Evolutionary conservation across 2,329 filamentous ascomycete species (phyloP).

Genomic region (Calycina marina): DNA sequence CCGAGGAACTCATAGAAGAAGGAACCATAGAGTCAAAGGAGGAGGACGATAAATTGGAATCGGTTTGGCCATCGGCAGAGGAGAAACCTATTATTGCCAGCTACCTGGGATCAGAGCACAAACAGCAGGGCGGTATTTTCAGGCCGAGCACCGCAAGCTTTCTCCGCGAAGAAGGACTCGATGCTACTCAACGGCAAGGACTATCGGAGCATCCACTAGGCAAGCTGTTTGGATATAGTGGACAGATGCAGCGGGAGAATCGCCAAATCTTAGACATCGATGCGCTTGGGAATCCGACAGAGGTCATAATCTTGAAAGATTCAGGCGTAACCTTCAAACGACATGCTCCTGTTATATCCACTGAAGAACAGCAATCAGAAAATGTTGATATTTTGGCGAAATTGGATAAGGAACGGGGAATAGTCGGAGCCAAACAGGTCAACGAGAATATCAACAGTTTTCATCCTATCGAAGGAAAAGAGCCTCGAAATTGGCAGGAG

Average conservation of each 20-base stretch:
- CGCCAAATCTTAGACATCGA: slow-evolving; percentile 11
- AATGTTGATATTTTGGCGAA: slow-evolving; percentile 19
- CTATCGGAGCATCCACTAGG: slow-evolving; percentile 2
- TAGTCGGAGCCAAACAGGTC: slow-evolving; percentile 16
- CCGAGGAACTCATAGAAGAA: too few species aligned
- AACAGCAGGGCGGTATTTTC: too few species aligned
- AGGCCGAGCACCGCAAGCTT: too few species aligned
- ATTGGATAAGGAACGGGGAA: slow-evolving; percentile 18
- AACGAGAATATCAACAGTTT: slow-evolving; percentile 19
- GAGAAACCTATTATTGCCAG: too few species aligned
- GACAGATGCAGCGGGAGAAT: slow-evolving; percentile 11
- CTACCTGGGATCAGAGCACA: too few species aligned
- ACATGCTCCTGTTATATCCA: background rate
- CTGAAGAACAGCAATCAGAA: slow-evolving; percentile 4
- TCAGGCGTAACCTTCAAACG: slow-evolving; percentile 7
- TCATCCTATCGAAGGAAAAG: slow-evolving; percentile 9
- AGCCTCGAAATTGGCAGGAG: slow-evolving; percentile 13
- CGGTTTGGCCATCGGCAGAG: too few species aligned
- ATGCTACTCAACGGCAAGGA: background rate
- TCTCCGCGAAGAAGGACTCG: too few species aligned
- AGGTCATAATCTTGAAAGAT: slow-evolving; percentile 22
- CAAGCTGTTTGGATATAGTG: slow-evolving; percentile 12
- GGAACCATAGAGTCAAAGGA: too few species aligned
- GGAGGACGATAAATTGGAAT: too few species aligned
- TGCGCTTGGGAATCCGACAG: slow-evolving; percentile 14